These are phyloP conservation scores for Penicilliopsis zonata DNA, from an alignment of 495 filamentous ascomycete genomes.

Conservation along the genomic window DNA sequence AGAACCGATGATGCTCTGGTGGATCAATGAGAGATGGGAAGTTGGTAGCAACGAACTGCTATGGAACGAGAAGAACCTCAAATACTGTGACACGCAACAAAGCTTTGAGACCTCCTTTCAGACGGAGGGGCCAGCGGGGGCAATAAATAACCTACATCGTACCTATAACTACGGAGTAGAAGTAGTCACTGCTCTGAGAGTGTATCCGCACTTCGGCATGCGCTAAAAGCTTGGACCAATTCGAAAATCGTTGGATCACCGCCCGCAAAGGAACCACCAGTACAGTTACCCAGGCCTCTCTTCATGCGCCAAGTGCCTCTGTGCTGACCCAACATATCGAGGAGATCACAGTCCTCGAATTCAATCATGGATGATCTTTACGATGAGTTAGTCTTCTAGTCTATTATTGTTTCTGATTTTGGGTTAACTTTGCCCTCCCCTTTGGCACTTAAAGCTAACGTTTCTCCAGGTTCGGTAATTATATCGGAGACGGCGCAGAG, in stretches of 20 bases:
- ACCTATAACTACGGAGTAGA: conserved; percentile 14
- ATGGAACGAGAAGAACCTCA: no score
- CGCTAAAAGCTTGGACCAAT: conserved; percentile 1
- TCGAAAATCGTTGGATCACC: not conserved
- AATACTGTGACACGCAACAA: no score
- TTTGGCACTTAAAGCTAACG: conserved; percentile 6
- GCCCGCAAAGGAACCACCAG: not conserved
- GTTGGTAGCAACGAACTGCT: no score
- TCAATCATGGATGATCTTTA: conserved; percentile 68
- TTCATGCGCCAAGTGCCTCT: not conserved
- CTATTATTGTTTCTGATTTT: no score
- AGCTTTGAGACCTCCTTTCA: conserved; percentile 1
- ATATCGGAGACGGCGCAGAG: conserved; percentile 82
- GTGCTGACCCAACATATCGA: not conserved
- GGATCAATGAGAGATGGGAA: no score
- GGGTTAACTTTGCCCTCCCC: not conserved
- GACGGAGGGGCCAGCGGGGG: conserved; percentile 13
- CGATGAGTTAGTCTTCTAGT: conserved; percentile 53
- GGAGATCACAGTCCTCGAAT: not conserved
- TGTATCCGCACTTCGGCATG: not conserved
- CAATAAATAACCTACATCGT: no score
- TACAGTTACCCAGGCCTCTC: not conserved
- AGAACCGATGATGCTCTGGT: no score
- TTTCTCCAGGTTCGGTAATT: conserved; percentile 74
- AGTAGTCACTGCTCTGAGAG: not conserved